Percentiles rank a stretch among this genome's conserved stretches.
Conservation (phyloP, 352 stramenopile genomes). For the Aphanomyces invadans region DNA sequence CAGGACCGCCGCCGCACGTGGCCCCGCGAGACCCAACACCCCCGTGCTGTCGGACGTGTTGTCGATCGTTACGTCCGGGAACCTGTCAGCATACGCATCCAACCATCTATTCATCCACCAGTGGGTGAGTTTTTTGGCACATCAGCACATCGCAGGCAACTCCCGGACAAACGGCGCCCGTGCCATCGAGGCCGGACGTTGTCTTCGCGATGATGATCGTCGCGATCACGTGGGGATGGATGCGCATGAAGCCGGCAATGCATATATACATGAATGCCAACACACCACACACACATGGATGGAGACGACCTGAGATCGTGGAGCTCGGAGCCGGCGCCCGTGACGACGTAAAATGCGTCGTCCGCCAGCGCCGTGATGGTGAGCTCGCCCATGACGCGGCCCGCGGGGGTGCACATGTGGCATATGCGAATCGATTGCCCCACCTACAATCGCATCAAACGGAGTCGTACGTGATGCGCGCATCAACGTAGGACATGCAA, state of each 20-base stretch:
- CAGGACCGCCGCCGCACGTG: conserved; percentile 1
- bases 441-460: conserved; percentile 7
- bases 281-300: too few species aligned
- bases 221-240: too few species aligned
- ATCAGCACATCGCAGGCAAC: too few species aligned
- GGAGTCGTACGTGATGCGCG: background rate
- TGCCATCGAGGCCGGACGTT: too few species aligned
- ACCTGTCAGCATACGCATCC: conserved; percentile 6
- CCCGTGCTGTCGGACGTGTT: conserved; percentile 20
- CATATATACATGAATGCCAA: background rate
- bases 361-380: conserved; percentile 10
- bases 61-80: background rate
- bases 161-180: too few species aligned
- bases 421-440: conserved; percentile 12
- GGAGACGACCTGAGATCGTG: conserved; percentile 19
- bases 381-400: conserved; percentile 21
- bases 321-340: conserved; percentile 16
- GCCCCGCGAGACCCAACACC: conserved; percentile 13
- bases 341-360: conserved; percentile 23
- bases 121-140: background rate
- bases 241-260: too few species aligned
- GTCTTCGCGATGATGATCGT: too few species aligned
- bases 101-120: conserved; percentile 25
- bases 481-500: background rate
- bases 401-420: conserved; percentile 18